Percentiles rank a stretch among this genome's conserved stretches.
These are phyloP conservation scores for Cutaneotrichosporon spelunceum DNA, from an alignment of 1,284 basidiomycete species.

Conservation along the genomic window DNA sequence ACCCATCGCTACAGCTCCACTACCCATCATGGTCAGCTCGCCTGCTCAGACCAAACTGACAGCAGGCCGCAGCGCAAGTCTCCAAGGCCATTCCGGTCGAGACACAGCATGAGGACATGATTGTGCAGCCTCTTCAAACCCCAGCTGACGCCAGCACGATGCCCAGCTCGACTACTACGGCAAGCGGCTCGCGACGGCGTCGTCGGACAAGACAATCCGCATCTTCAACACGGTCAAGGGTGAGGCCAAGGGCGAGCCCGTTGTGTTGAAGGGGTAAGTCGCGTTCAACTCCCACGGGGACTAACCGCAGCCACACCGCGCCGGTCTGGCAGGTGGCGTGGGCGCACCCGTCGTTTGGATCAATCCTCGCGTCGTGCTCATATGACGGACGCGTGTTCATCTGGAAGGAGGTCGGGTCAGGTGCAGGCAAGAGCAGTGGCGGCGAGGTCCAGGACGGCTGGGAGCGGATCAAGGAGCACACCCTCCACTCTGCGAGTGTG, in stretches of 20 bases:
- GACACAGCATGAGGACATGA: slow-evolving; percentile 93
- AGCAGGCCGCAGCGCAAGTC: slow-evolving; percentile 32
- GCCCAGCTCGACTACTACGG: slow-evolving; percentile 98
- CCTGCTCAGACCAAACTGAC: background rate
- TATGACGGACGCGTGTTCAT: slow-evolving; percentile 98
- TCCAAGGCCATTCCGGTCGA: slow-evolving; percentile 58
- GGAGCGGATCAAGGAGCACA: slow-evolving; percentile 96
- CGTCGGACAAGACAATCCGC: slow-evolving; percentile 90
- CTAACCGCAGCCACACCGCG: slow-evolving; percentile 69
- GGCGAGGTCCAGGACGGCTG: slow-evolving; percentile 59
- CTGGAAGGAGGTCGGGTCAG: slow-evolving; percentile 73
- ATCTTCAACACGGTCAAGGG: slow-evolving; percentile 94
- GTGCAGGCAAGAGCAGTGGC: slow-evolving; percentile 47
- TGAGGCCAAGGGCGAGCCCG: slow-evolving; percentile 61
- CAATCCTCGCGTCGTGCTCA: slow-evolving; percentile 93
- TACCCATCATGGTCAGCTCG: slow-evolving; percentile 18
- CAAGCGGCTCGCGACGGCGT: slow-evolving; percentile 92
- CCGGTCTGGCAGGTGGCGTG: slow-evolving; percentile 99
- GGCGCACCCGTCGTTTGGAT: slow-evolving; percentile 96
- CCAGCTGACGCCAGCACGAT: slow-evolving; percentile 68
- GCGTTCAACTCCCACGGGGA: background rate
- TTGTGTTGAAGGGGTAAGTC: slow-evolving; percentile 79
- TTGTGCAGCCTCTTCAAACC: slow-evolving; percentile 58
- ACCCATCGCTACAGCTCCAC: background rate
- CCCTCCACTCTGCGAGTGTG: slow-evolving; percentile 84